Evolutionary conservation across 164 flowering plant species (phyloP).

Genomic region (Amborella trichopoda): DNA sequence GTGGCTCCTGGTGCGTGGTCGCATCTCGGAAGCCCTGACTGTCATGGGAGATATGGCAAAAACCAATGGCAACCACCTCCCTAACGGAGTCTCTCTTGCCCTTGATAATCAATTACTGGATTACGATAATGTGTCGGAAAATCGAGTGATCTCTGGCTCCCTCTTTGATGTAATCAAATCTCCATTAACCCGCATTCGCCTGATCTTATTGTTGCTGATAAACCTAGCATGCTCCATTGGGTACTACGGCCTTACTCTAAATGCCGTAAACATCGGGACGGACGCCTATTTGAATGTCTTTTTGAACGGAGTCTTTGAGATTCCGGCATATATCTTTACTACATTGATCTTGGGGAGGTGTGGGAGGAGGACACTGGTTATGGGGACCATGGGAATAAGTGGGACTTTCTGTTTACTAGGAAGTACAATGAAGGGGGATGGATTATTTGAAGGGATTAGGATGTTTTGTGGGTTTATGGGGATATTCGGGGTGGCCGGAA

Average conservation of each 20-base stretch:
- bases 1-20: conserved; percentile 77
- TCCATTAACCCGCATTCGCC: conserved; percentile 44
- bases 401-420: conserved; percentile 62
- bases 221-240: conserved; percentile 57
- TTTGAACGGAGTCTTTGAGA: conserved; percentile 66
- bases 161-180: conserved; percentile 45
- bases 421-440: conserved; percentile 16
- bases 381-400: conserved; percentile 71
- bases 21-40: conserved; percentile 37
- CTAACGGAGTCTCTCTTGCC: conserved; percentile 31
- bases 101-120: conserved; percentile 31
- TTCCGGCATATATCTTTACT: conserved; percentile 74
- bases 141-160: conserved; percentile 13
- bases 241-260: conserved; percentile 83
- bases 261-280: conserved; percentile 77
- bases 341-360: conserved; percentile 44
- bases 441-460: conserved; percentile 27
- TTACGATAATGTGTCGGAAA: background rate
- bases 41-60: conserved; percentile 52
- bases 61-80: conserved; percentile 40
- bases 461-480: conserved; percentile 76
- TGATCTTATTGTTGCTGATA: conserved; percentile 44
- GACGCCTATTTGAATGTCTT: conserved; percentile 62
- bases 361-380: conserved; percentile 63
- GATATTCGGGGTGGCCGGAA: conserved; percentile 85